Percentiles rank a stretch among this genome's conserved stretches.
Evolutionary conservation across 192 early-diverging fungal genomes (phyloP).

Genomic region (Coemansia sp.): DNA sequence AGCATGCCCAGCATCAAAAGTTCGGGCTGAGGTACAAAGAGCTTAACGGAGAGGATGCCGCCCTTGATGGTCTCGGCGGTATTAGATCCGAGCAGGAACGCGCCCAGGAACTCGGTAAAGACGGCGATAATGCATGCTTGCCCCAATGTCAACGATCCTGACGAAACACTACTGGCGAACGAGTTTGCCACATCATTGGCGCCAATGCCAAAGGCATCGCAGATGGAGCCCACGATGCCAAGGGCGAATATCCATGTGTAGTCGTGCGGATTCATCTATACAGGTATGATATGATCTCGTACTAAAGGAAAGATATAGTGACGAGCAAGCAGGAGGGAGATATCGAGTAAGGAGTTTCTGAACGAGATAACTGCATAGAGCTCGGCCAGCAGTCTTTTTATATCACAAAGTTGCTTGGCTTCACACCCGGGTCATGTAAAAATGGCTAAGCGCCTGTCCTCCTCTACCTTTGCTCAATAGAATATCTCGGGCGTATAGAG

Average conservation of each 20-base stretch:
- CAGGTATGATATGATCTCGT: neutral
- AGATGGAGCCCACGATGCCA: slow-evolving; percentile 63
- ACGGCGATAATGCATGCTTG: slow-evolving; percentile 77
- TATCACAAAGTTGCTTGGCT: neutral
- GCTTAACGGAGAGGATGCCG: slow-evolving; percentile 61
- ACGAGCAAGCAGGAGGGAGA: neutral
- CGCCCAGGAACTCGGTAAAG: slow-evolving; percentile 83
- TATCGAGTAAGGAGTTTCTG: neutral
- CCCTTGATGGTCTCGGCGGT: slow-evolving; percentile 82
- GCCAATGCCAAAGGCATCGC: slow-evolving; percentile 77
- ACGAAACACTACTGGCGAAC: slow-evolving; percentile 83
- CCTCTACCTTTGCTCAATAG: neutral
- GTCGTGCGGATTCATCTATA: slow-evolving; percentile 55
- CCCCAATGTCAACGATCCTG: slow-evolving; percentile 69
- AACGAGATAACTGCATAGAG: neutral
- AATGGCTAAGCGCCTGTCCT: neutral
- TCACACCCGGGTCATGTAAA: neutral
- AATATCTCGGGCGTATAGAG: neutral
- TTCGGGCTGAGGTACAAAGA: slow-evolving; percentile 64
- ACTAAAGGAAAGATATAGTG: neutral
- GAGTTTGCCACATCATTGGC: slow-evolving; percentile 91
- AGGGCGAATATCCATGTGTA: slow-evolving; percentile 71
- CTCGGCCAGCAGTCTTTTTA: neutral
- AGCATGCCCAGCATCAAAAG: slow-evolving; percentile 82
- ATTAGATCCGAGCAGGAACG: slow-evolving; percentile 67